These are phyloP conservation scores for Ensete ventricosum DNA, from an alignment of 176 grass and related monocot species.

Conservation along the genomic window DNA sequence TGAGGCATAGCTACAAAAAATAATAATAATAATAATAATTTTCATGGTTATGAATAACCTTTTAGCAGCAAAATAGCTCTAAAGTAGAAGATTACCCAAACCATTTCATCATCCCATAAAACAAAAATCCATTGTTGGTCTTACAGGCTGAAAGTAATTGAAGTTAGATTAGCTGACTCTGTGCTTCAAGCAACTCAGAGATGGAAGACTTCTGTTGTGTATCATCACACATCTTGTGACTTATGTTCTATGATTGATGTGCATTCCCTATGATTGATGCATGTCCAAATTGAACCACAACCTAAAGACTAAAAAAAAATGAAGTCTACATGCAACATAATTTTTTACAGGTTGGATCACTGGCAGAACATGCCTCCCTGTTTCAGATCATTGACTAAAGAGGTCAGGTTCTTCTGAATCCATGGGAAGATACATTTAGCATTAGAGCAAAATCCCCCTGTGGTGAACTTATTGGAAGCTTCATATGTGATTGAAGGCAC, in stretches of 20 bases:
- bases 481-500: not conserved
- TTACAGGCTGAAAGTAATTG: not conserved
- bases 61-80: too few species aligned
- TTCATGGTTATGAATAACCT: too few species aligned
- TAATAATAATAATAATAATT: too few species aligned
- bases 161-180: not conserved
- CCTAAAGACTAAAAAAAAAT: not conserved
- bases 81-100: too few species aligned
- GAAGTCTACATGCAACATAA: not conserved
- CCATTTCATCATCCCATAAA: too few species aligned
- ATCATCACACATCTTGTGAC: too few species aligned
- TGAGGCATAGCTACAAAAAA: too few species aligned
- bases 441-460: not conserved
- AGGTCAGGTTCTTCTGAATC: not conserved
- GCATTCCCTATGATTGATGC: too few species aligned
- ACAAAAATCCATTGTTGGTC: not conserved
- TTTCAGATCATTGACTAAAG: not conserved
- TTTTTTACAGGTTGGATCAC: not conserved
- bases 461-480: not conserved
- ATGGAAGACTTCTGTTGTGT: not conserved
- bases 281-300: too few species aligned
- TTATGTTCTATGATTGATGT: too few species aligned
- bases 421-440: not conserved
- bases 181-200: not conserved
- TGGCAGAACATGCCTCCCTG: not conserved